Base-by-base conservation (phyloP, 2,329 filamentous ascomycete genomes). In the Calonectria multiphialidica region DNA sequence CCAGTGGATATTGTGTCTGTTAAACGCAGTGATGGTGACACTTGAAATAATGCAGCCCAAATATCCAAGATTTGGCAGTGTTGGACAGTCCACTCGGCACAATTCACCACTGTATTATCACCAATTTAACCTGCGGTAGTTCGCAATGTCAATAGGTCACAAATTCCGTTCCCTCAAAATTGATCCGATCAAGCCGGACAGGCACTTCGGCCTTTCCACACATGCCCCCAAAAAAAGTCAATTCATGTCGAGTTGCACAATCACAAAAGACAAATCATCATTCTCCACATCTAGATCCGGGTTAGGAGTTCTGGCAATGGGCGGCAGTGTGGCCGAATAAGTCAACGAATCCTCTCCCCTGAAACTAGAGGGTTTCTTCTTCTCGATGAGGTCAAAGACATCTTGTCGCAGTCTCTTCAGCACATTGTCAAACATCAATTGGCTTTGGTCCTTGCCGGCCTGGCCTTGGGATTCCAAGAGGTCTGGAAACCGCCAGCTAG, bases 271-370 rank as follows among this genome's bases (percentile, higher is more conserved):
- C 13, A 55, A 23, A 37, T 70, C 67, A 37, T 59, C 40, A 35
- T 18, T 15, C 2, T 47, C 28, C 47, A 25, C 35, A 15, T 47
- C 37, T 5, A 18, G 33, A 10, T 42, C 55, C 13, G 6, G 1
- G 15, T 9, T 13, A n/a, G 8, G 25, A 25, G 3, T 5, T 5
- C n/a, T 10, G 16, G 15, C 42, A 30, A 30, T 44, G 7, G 89
- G 9, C 6, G 66, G 73, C 87, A 0, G 90, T 90, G 78, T 93
- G 93, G 33, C 65, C 30, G 72, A 73, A 28, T 61, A 61, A 3
- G 74, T 75, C 18, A 72, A 62, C 1, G 74, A 75, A 23, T 74
- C 72, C 10, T 73, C 49, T 5, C 35, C 53, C 44, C 47, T 74
- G 37, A 68, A 74, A 21, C 49, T 71, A 0, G 68, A 70, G 6